Conservation (phyloP, 805 yeast species). For the Debaryomyces prosopidis region DNA sequence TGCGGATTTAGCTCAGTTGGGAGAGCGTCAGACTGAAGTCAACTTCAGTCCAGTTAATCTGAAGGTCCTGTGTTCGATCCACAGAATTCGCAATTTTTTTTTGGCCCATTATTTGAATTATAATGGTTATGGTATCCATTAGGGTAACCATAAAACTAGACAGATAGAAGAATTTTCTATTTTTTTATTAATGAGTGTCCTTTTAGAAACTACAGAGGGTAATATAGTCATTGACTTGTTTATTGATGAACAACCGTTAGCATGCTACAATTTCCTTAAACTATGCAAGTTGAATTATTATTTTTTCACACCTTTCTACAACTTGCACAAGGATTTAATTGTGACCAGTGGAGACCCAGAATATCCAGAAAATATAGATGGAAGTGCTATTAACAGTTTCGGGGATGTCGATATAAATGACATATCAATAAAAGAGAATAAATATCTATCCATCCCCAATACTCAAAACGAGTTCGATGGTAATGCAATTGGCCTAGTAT, state of each 20-base stretch:
- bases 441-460: background rate
- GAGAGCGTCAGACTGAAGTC: conserved; percentile 38
- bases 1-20: conserved; percentile 26
- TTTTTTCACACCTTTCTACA: conserved; percentile 51
- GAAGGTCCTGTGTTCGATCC: conserved; percentile 91
- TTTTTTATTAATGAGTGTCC: conserved; percentile 36
- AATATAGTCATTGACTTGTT: conserved; percentile 52
- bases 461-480: background rate
- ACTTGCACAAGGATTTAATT: conserved; percentile 37
- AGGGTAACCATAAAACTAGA: background rate
- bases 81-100: conserved; percentile 59
- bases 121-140: background rate
- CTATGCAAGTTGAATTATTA: conserved; percentile 54
- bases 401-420: conserved; percentile 6
- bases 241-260: conserved; percentile 32
- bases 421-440: background rate
- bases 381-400: conserved; percentile 8
- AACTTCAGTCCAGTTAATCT: conserved; percentile 48
- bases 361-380: conserved; percentile 31
- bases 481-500: conserved; percentile 12
- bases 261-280: conserved; percentile 50
- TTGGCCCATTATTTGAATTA: background rate
- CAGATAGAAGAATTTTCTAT: background rate
- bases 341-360: conserved; percentile 51
- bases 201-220: conserved; percentile 39